These are phyloP conservation scores for Stenocarpella maydis DNA, from an alignment of 2,329 filamentous ascomycete species.

Conservation along the genomic window DNA sequence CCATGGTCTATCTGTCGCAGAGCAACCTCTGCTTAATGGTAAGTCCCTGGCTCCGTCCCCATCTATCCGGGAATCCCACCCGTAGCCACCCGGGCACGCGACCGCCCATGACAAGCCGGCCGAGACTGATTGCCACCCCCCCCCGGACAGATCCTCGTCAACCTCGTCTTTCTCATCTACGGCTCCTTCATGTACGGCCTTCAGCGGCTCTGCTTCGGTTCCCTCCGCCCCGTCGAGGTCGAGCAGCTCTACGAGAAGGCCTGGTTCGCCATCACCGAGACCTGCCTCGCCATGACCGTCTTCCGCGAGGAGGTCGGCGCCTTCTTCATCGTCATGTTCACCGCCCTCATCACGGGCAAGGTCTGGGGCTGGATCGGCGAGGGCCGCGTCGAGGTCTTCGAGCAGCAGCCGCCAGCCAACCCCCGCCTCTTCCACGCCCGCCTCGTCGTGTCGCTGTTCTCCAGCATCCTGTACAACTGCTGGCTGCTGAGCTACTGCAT, in stretches of 20 bases:
- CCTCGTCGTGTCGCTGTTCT: slow-evolving; percentile 77
- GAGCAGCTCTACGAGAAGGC: slow-evolving; percentile 97
- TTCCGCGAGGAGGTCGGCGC: slow-evolving; percentile 94
- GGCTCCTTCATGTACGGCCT: slow-evolving; percentile 84
- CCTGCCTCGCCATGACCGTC: slow-evolving; percentile 96
- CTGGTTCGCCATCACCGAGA: slow-evolving; percentile 98
- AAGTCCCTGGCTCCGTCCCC: slow-evolving; percentile 43
- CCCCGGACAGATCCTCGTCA: slow-evolving; percentile 79
- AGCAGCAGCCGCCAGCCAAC: slow-evolving; percentile 93
- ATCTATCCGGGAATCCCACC: neutral
- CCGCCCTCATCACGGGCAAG: slow-evolving; percentile 89
- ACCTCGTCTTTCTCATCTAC: slow-evolving; percentile 84
- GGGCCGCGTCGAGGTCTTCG: slow-evolving; percentile 89
- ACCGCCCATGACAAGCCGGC: neutral
- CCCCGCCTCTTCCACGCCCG: slow-evolving; percentile 87
- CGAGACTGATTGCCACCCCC: neutral
- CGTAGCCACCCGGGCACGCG: neutral
- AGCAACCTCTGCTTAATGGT: slow-evolving; percentile 96
- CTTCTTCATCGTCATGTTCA: slow-evolving; percentile 97
- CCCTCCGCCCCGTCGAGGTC: slow-evolving; percentile 89
- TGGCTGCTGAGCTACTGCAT: slow-evolving; percentile 84
- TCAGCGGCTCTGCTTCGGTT: slow-evolving; percentile 89
- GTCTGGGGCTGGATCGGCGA: slow-evolving; percentile 99
- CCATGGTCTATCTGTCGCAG: slow-evolving; percentile 94
- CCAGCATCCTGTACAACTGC: slow-evolving; percentile 82